phyloP scores from a whole-genome alignment of 345 rosid species.

The Barbarea vulgaris region DNA sequence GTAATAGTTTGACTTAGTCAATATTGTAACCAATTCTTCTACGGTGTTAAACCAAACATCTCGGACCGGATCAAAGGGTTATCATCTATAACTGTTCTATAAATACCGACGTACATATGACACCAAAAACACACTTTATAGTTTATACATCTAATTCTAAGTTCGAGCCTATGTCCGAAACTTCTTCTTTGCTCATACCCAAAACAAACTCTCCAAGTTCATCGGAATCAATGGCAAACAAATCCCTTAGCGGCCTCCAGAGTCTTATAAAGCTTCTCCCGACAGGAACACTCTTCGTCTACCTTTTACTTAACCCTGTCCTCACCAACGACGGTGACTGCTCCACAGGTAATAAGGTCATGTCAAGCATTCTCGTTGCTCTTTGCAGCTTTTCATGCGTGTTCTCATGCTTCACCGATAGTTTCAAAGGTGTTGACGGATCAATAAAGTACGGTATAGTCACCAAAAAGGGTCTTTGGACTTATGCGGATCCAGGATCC shows the following conservation, averaged over 20 bases:
- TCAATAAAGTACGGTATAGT: slow-evolving; percentile 60
- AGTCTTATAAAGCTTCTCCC: slow-evolving; percentile 88
- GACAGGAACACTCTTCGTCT: slow-evolving; percentile 80
- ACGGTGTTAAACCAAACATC: slow-evolving; percentile 29
- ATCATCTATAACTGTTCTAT: slow-evolving; percentile 18
- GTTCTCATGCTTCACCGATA: slow-evolving; percentile 75
- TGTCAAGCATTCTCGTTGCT: slow-evolving; percentile 54
- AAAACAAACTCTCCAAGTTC: slow-evolving; percentile 34
- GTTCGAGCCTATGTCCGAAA: slow-evolving; percentile 25
- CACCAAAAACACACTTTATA: slow-evolving; percentile 32
- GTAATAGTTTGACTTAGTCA: slow-evolving; percentile 28
- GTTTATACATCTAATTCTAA: slow-evolving; percentile 3
- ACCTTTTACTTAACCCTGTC: slow-evolving; percentile 80
- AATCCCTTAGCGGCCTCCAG: slow-evolving; percentile 55
- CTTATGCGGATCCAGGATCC: slow-evolving; percentile 41
- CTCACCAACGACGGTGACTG: slow-evolving; percentile 75
- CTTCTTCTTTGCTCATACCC: slow-evolving; percentile 30
- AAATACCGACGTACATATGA: slow-evolving; percentile 10
- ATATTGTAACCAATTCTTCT: slow-evolving; percentile 11
- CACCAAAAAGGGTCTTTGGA: slow-evolving; percentile 67
- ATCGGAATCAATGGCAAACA: slow-evolving; percentile 41
- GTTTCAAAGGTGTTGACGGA: slow-evolving; percentile 57
- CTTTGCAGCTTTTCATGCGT: slow-evolving; percentile 71
- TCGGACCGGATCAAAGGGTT: slow-evolving; percentile 38
- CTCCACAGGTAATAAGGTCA: slow-evolving; percentile 51